phyloP scores from a whole-genome alignment of 208 protist species.

The Leishmania gerbilli region DNA sequence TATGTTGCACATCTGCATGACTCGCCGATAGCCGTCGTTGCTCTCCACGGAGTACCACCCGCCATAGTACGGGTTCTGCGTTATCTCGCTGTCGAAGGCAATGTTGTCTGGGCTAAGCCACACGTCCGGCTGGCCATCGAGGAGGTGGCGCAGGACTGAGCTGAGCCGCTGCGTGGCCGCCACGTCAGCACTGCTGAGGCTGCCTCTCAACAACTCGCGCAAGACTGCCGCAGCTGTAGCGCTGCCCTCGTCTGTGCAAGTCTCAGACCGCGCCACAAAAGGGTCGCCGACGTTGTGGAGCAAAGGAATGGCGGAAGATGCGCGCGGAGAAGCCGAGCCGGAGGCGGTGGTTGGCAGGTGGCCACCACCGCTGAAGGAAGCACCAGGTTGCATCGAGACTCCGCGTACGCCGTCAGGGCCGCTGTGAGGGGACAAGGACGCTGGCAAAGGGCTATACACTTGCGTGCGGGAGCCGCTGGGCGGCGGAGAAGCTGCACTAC shows the following conservation, averaged over 20 bases:
- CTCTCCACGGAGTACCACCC: constrained; percentile 72
- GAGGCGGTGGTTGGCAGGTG: constrained; percentile 13
- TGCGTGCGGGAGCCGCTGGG: neutral
- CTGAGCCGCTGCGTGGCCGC: constrained; percentile 10
- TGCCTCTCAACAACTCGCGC: constrained; percentile 5
- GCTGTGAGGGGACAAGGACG: neutral
- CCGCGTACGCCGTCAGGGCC: neutral
- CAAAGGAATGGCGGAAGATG: neutral
- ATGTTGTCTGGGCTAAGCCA: constrained; percentile 30
- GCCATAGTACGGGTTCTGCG: constrained; percentile 55
- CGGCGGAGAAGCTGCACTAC: neutral
- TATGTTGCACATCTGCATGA: constrained; percentile 47
- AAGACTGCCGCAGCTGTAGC: neutral
- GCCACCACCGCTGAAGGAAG: neutral
- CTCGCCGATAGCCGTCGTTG: constrained; percentile 53
- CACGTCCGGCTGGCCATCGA: constrained; percentile 23
- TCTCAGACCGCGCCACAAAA: neutral
- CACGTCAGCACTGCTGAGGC: neutral
- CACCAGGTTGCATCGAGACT: neutral
- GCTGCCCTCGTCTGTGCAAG: neutral
- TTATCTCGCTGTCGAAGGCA: constrained; percentile 41
- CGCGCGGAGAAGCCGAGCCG: constrained; percentile 17
- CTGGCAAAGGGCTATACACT: neutral
- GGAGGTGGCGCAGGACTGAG: constrained; percentile 21
- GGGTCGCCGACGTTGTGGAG: neutral